phyloP scores from a whole-genome alignment of 2,329 filamentous ascomycete genomes.

The Mycosphaerelloides madeirae region DNA sequence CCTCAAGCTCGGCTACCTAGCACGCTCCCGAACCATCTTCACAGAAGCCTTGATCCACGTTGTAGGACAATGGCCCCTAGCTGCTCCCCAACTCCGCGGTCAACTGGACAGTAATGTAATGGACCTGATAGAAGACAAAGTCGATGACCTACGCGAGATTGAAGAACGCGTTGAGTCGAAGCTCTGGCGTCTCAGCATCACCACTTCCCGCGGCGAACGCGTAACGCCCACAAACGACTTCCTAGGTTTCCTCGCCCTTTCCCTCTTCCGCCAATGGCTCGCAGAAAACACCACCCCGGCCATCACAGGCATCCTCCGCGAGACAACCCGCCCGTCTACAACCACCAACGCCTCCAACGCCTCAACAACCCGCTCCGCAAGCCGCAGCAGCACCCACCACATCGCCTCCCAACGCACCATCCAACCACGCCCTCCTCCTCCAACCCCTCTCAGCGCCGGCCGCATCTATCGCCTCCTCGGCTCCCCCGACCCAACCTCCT shows the following conservation, averaged over 20 bases:
- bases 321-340: conserved; percentile 14
- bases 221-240: conserved; percentile 75
- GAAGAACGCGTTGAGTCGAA: conserved; percentile 75
- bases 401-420: conserved; percentile 28
- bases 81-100: conserved; percentile 69
- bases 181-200: conserved; percentile 75
- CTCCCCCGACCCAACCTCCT: conserved; percentile 53
- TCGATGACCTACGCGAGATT: conserved; percentile 81
- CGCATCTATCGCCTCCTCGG: conserved; percentile 75
- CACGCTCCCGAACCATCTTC: conserved; percentile 73
- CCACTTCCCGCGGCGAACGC: conserved; percentile 73
- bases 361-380: conserved; percentile 11
- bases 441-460: conserved; percentile 49
- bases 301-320: conserved; percentile 49
- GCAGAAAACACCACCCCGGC: conserved; percentile 81
- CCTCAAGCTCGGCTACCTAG: conserved; percentile 80
- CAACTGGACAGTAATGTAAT: conserved; percentile 71
- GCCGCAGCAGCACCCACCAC: conserved; percentile 21
- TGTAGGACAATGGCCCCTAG: conserved; percentile 86
- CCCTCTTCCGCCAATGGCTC: conserved; percentile 86
- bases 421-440: conserved; percentile 25
- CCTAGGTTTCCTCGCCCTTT: conserved; percentile 84
- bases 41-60: conserved; percentile 82
- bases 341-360: conserved; percentile 3
- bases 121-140: conserved; percentile 91